Evolutionary conservation across 2,329 filamentous ascomycete genomes (phyloP).

Genomic region (Tolypocladium paradoxum): DNA sequence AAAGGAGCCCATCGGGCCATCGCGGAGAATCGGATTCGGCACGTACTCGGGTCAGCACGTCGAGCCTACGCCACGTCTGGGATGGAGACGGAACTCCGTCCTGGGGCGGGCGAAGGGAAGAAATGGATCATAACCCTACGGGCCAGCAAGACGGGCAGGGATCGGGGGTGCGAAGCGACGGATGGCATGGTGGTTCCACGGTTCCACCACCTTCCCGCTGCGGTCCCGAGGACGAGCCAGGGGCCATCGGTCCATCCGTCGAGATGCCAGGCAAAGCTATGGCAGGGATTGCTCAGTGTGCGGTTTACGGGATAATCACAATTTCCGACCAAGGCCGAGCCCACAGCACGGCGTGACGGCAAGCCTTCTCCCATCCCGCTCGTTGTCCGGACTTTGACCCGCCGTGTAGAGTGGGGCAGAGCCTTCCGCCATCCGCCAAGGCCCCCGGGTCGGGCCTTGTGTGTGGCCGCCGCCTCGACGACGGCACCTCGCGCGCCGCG

Average conservation of each 20-base stretch:
- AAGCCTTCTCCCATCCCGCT: too few species aligned
- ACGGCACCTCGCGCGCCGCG: slow-evolving; percentile 29
- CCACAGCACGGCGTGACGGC: too few species aligned
- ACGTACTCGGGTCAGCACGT: too few species aligned
- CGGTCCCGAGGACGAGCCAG: neutral
- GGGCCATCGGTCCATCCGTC: neutral
- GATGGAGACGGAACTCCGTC: neutral
- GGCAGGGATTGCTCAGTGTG: neutral
- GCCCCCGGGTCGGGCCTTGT: slow-evolving; percentile 12
- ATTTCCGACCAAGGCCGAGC: neutral
- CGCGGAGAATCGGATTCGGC: too few species aligned
- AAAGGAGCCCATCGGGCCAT: neutral
- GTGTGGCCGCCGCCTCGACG: too few species aligned
- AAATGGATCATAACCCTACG: too few species aligned
- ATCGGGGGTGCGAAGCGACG: neutral
- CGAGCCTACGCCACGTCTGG: neutral
- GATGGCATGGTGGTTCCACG: neutral
- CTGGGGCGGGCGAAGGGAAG: too few species aligned
- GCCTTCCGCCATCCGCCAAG: slow-evolving; percentile 16
- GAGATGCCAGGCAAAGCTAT: too few species aligned
- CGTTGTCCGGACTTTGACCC: too few species aligned
- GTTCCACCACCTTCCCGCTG: too few species aligned
- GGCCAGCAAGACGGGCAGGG: neutral
- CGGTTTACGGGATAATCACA: neutral
- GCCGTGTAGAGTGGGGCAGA: slow-evolving; percentile 30